phyloP scores from a whole-genome alignment of 306 rosid species.

The Vigna radiata region DNA sequence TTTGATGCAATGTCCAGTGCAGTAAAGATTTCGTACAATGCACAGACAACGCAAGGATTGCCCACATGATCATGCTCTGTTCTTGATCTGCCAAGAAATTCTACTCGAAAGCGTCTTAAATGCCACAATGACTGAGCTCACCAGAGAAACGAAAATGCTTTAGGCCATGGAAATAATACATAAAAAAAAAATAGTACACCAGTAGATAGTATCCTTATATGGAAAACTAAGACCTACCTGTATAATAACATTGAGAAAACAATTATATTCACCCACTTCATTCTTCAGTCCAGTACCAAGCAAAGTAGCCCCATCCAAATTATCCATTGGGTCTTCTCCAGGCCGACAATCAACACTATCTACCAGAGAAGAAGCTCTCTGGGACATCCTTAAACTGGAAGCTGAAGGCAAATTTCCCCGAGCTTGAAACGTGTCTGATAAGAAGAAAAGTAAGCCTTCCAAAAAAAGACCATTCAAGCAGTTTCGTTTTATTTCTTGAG shows the following conservation, averaged over 20 bases:
- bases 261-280: slow-evolving; percentile 99
- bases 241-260: slow-evolving; percentile 97
- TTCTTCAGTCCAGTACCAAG: slow-evolving; percentile 91
- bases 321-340: slow-evolving; percentile 50
- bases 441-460: slow-evolving; percentile 37
- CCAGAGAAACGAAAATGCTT: slow-evolving; percentile 37
- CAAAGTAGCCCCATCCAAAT: slow-evolving; percentile 52
- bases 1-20: slow-evolving; percentile 74
- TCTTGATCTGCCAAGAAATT: slow-evolving; percentile 77
- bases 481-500: not conserved
- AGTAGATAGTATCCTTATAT: slow-evolving; percentile 26
- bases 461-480: not conserved
- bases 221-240: slow-evolving; percentile 63
- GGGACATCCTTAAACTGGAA: slow-evolving; percentile 55
- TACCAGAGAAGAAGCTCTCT: slow-evolving; percentile 53
- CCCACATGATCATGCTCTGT: slow-evolving; percentile 89
- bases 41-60: slow-evolving; percentile 94
- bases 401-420: slow-evolving; percentile 55
- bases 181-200: slow-evolving; percentile 18
- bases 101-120: slow-evolving; percentile 78
- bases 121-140: slow-evolving; percentile 95
- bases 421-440: slow-evolving; percentile 78
- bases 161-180: slow-evolving; percentile 41
- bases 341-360: slow-evolving; percentile 51
- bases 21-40: slow-evolving; percentile 76